Conservation (phyloP, 2,329 filamentous ascomycete genomes). For the Penicillium sp. region DNA sequence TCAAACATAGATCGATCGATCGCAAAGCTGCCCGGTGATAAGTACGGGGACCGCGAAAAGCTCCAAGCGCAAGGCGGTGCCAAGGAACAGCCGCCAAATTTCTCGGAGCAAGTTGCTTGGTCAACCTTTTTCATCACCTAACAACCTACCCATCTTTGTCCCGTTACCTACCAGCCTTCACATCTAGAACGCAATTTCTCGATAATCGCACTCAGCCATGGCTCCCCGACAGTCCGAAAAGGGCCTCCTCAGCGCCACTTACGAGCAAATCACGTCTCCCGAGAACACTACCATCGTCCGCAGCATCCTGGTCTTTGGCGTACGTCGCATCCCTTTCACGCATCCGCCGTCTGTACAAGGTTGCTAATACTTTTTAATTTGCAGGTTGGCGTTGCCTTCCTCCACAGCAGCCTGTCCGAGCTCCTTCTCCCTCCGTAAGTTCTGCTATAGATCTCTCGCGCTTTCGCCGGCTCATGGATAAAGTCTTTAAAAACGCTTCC, state of each 20-base stretch:
- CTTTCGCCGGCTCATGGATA: slow-evolving; percentile 15
- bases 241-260: slow-evolving; percentile 63
- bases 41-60: slow-evolving; percentile 34
- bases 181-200: slow-evolving; percentile 10
- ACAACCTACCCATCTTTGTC: slow-evolving; percentile 9
- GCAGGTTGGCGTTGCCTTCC: slow-evolving; percentile 68
- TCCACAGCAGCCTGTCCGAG: slow-evolving; percentile 71
- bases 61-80: slow-evolving; percentile 38
- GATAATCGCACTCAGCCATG: slow-evolving; percentile 54
- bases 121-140: slow-evolving; percentile 10
- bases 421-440: slow-evolving; percentile 66
- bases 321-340: slow-evolving; percentile 49
- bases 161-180: slow-evolving; percentile 17
- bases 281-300: slow-evolving; percentile 73
- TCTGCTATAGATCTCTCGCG: slow-evolving; percentile 29
- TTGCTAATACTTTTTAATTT: slow-evolving; percentile 20
- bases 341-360: not conserved
- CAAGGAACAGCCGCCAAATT: slow-evolving; percentile 40
- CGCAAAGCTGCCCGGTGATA: slow-evolving; percentile 25
- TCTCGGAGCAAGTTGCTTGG: slow-evolving; percentile 28
- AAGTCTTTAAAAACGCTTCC: slow-evolving; percentile 29
- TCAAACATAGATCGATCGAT: slow-evolving; percentile 13
- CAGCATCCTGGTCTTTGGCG: slow-evolving; percentile 70
- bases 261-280: slow-evolving; percentile 66
- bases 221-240: slow-evolving; percentile 62